Percentiles rank a stretch among this genome's conserved stretches.
Conservation (phyloP, 2,329 filamentous ascomycete genomes). For the Volutella citrinella region DNA sequence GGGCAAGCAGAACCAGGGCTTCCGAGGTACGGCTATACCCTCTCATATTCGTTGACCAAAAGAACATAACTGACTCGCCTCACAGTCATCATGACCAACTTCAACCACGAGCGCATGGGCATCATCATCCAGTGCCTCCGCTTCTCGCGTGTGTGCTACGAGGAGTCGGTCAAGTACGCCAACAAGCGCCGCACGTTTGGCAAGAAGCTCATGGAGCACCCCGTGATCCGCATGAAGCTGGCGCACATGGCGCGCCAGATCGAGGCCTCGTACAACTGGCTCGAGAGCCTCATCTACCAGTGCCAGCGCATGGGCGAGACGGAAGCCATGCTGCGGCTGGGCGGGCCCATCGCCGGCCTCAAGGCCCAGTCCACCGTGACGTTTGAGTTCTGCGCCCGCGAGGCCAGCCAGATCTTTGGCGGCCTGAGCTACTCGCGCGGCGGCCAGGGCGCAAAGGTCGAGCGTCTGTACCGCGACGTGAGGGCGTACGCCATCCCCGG, state of each 20-base stretch:
- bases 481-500: conserved; percentile 95
- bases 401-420: conserved; percentile 96
- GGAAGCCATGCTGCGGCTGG: conserved; percentile 93
- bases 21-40: conserved; percentile 59
- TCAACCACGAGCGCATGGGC: conserved; percentile 98
- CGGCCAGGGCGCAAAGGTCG: conserved; percentile 92
- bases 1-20: conserved; percentile 96
- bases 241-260: conserved; percentile 98
- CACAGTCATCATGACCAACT: conserved; percentile 99
- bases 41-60: too few species aligned
- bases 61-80: too few species aligned
- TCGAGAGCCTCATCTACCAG: conserved; percentile 93
- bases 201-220: conserved; percentile 94
- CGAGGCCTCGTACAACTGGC: conserved; percentile 94
- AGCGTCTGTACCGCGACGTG: conserved; percentile 92
- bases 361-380: conserved; percentile 94
- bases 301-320: conserved; percentile 90
- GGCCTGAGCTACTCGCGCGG: conserved; percentile 89
- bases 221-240: conserved; percentile 95
- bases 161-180: conserved; percentile 94
- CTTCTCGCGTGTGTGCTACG: conserved; percentile 95
- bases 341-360: conserved; percentile 86
- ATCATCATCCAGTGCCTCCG: conserved; percentile 97
- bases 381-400: conserved; percentile 96
- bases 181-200: conserved; percentile 97